phyloP scores from a whole-genome alignment of 1,139 yeast species.

The Barnettozyma hawaiiensis region DNA sequence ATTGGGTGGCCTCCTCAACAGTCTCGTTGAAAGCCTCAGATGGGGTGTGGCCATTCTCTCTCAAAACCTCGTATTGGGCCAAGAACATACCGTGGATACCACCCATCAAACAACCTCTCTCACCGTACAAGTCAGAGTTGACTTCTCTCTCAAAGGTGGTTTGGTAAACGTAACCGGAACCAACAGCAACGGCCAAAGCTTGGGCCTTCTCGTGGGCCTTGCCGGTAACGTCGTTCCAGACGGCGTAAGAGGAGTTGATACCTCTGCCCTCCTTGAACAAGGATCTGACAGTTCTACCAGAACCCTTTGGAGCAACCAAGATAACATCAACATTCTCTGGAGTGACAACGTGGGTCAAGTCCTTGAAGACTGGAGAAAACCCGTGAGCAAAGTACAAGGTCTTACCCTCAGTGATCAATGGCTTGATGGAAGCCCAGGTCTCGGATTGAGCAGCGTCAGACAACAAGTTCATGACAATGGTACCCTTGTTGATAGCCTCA shows the following conservation, averaged over 20 bases:
- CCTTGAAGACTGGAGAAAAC: slow-evolving; percentile 98
- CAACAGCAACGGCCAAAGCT: slow-evolving; percentile 98
- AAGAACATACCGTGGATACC: slow-evolving; percentile 99
- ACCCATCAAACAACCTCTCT: slow-evolving; percentile 99
- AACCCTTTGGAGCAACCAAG: slow-evolving; percentile 99
- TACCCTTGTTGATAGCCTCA: slow-evolving; percentile 90
- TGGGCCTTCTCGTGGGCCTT: slow-evolving; percentile 98
- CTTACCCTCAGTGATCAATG: slow-evolving; percentile 92
- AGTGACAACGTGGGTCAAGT: slow-evolving; percentile 91
- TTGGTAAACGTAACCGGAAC: slow-evolving; percentile 99
- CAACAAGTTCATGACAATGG: slow-evolving; percentile 93
- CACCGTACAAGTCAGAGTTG: slow-evolving; percentile 98
- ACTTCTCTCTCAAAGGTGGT: slow-evolving; percentile 99
- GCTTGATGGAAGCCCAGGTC: slow-evolving; percentile 86
- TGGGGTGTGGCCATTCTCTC: slow-evolving; percentile 99
- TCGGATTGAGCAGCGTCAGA: slow-evolving; percentile 99
- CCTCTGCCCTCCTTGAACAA: slow-evolving; percentile 99
- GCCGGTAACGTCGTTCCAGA: slow-evolving; percentile 98
- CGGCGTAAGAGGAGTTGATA: slow-evolving; percentile 98
- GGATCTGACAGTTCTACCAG: slow-evolving; percentile 99
- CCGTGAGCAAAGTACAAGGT: slow-evolving; percentile 99
- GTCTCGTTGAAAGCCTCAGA: slow-evolving; percentile 99
- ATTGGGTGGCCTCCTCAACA: slow-evolving; percentile 99
- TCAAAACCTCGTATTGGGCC: slow-evolving; percentile 98
- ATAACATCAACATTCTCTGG: slow-evolving; percentile 95